Conservation (phyloP, 306 rosid species). For the Pyrus pyrifolia region DNA sequence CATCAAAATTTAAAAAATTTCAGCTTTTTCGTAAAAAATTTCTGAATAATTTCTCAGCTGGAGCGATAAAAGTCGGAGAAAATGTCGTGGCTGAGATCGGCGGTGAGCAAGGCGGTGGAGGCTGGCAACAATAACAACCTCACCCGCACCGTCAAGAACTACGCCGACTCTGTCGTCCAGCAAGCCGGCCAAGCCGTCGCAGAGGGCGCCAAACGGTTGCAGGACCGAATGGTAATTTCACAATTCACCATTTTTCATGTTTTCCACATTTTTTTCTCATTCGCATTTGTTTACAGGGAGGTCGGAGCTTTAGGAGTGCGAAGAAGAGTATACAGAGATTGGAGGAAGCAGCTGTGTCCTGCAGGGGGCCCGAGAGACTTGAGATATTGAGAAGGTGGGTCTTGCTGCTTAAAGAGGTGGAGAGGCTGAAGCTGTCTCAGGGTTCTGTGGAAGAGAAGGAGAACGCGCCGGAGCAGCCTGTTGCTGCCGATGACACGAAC, state of each 20-base stretch:
- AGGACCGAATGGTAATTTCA: conserved; percentile 77
- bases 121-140: conserved; percentile 86
- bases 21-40: not conserved
- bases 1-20: not conserved
- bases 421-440: conserved; percentile 40
- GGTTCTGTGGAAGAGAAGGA: conserved; percentile 45
- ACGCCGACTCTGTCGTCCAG: conserved; percentile 93
- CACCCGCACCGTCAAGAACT: conserved; percentile 90
- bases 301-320: conserved; percentile 62
- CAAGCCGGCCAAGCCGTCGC: conserved; percentile 98
- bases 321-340: conserved; percentile 59
- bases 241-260: not conserved
- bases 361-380: conserved; percentile 66
- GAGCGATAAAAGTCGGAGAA: conserved; percentile 2
- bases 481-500: conserved; percentile 46
- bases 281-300: conserved; percentile 34
- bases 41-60: not conserved
- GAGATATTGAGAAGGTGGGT: conserved; percentile 84
- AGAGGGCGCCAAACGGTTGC: conserved; percentile 88
- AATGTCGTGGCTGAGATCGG: conserved; percentile 93
- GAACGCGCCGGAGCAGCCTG: conserved; percentile 46
- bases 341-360: conserved; percentile 85
- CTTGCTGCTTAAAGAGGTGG: conserved; percentile 69
- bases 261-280: not conserved
- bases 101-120: conserved; percentile 92